Conservation (phyloP, 1,284 basidiomycete genomes). For the Wallemia hederae region DNA sequence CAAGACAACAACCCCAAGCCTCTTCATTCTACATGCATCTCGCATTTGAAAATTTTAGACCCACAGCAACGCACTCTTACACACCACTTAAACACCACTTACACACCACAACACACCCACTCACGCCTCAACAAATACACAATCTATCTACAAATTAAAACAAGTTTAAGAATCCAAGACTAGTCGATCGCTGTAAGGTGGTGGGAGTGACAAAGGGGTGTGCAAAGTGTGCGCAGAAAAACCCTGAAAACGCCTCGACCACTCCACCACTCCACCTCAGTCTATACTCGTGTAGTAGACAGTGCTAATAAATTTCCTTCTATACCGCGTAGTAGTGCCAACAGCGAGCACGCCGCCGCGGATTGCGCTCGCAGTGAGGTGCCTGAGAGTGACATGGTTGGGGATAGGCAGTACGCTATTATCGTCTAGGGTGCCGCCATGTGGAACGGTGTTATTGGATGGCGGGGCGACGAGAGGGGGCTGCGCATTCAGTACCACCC, state of each 20-base stretch:
- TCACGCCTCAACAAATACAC: no score
- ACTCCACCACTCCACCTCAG: not conserved
- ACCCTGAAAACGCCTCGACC: not conserved
- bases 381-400: constrained; percentile 79
- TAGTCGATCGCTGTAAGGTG: no score
- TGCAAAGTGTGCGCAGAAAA: not conserved
- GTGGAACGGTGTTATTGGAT: constrained; percentile 11
- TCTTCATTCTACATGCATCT: no score
- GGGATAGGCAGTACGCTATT: constrained; percentile 76
- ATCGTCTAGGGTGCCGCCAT: constrained; percentile 36
- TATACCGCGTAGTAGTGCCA: constrained; percentile 71
- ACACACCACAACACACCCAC: no score
- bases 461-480: constrained; percentile 15
- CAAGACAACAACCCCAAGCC: no score
- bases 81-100: no score
- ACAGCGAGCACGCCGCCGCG: constrained; percentile 79
- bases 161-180: no score
- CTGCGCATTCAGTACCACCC: constrained; percentile 51
- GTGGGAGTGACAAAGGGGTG: not conserved
- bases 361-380: constrained; percentile 85
- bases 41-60: no score
- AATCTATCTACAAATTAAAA: no score
- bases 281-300: constrained; percentile 5
- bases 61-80: no score
- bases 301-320: constrained; percentile 40